phyloP scores from a whole-genome alignment of 2,329 filamentous ascomycete species.

The Ophiostoma pallidulum region DNA sequence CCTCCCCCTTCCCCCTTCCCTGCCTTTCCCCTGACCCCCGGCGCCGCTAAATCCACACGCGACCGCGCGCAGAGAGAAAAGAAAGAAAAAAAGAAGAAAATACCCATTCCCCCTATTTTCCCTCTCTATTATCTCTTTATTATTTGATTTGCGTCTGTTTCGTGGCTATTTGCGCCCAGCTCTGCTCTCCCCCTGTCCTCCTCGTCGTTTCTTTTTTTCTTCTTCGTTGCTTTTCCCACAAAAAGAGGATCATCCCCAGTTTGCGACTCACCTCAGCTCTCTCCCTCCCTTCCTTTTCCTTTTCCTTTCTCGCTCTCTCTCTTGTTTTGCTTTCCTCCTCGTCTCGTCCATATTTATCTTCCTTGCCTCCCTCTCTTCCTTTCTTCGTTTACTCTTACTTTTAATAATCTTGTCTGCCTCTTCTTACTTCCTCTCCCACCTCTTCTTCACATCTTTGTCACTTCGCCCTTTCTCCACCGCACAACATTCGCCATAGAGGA shows the following conservation, averaged over 20 bases:
- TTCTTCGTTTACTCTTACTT: conserved; percentile 1
- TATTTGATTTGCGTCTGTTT: conserved; percentile 14
- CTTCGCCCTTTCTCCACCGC: neutral
- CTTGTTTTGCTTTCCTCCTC: neutral
- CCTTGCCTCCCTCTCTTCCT: neutral
- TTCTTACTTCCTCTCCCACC: neutral
- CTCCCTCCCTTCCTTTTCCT: neutral
- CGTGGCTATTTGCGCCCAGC: conserved; percentile 11
- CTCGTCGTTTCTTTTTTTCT: neutral
- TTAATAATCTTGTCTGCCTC: neutral
- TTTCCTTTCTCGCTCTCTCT: neutral
- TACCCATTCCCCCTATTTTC: conserved; percentile 9
- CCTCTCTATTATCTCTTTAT: conserved; percentile 4
- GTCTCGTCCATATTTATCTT: neutral
- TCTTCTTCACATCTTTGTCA: neutral
- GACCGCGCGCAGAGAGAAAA: conserved; percentile 10
- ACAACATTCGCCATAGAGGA: neutral
- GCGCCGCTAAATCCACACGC: conserved; percentile 13
- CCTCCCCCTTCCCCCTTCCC: too few relatives aligned
- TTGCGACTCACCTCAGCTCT: conserved; percentile 10
- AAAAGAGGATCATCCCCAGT: conserved; percentile 13
- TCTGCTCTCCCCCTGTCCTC: neutral
- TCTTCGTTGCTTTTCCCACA: conserved; percentile 5
- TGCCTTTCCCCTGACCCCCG: conserved; percentile 5
- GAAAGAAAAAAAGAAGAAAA: conserved; percentile 8